A percentile compares a stretch with the other conserved stretches of the same genome.
Evolutionary conservation across 2,329 filamentous ascomycete genomes (phyloP).

Genomic region (Epichloe gansuensis): DNA sequence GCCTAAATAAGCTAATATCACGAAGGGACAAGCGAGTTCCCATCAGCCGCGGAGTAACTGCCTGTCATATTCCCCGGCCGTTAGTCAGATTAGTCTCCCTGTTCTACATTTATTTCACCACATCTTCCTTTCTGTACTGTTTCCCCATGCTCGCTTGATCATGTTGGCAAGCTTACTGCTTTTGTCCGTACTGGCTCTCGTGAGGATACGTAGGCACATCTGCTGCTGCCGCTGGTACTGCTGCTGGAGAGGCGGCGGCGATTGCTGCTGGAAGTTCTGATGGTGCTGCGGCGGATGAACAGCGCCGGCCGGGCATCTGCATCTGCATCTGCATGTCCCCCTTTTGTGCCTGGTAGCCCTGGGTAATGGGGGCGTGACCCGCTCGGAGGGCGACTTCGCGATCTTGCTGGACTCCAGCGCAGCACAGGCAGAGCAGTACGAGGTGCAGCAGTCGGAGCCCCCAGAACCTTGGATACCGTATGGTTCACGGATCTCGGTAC

Average conservation of each 20-base stretch:
- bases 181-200: no score
- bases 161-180: no score
- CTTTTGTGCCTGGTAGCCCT: conserved; percentile 26
- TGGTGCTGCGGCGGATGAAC: background rate
- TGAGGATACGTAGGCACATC: no score
- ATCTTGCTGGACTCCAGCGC: conserved; percentile 44
- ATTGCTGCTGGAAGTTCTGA: background rate
- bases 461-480: conserved; percentile 40
- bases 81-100: no score
- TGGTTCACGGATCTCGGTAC: conserved; percentile 38
- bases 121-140: no score
- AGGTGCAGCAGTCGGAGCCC: conserved; percentile 36
- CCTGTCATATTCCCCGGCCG: no score
- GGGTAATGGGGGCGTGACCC: conserved; percentile 16
- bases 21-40: no score
- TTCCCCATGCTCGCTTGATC: no score
- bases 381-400: conserved; percentile 33
- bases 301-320: conserved; percentile 1
- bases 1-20: no score
- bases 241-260: background rate
- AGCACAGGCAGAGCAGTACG: conserved; percentile 43
- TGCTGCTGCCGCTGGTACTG: background rate
- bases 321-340: conserved; percentile 25
- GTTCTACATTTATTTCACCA: no score
- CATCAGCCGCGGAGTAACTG: no score